Percentiles rank a stretch among this genome's conserved stretches.
Conservation (phyloP, 1,284 basidiomycete species). For the Rhodotorula sp. region DNA sequence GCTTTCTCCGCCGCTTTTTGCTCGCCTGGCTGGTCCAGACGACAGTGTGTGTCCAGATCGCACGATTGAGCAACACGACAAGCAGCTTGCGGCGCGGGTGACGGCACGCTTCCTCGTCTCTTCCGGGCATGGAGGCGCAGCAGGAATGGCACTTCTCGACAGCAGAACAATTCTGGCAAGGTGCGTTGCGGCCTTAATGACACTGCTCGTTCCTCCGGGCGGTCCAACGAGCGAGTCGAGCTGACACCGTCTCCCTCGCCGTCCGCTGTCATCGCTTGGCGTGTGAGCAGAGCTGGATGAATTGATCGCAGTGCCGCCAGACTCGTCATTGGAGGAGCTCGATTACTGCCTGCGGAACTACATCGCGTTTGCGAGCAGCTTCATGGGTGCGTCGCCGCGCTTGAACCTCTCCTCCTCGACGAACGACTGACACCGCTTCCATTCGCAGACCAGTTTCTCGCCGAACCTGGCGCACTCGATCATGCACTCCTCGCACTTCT, state of each 20-base stretch:
- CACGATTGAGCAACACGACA: neutral
- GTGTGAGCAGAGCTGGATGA: slow-evolving; percentile 71
- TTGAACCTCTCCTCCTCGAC: neutral
- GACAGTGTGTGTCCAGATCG: neutral
- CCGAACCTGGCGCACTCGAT: slow-evolving; percentile 72
- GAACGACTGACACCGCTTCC: neutral
- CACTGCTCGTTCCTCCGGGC: neutral
- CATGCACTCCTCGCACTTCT: slow-evolving; percentile 72
- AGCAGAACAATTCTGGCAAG: slow-evolving; percentile 41
- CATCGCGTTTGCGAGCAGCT: slow-evolving; percentile 71
- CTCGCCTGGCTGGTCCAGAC: neutral
- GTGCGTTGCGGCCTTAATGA: slow-evolving; percentile 9
- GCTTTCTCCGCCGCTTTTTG: neutral
- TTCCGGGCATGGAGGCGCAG: slow-evolving; percentile 17
- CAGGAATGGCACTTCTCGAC: slow-evolving; percentile 35
- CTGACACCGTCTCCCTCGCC: neutral
- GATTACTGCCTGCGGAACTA: slow-evolving; percentile 75
- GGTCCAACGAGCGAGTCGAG: neutral
- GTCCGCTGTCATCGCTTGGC: slow-evolving; percentile 3
- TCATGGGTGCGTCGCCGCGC: slow-evolving; percentile 48
- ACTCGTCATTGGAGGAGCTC: slow-evolving; percentile 66
- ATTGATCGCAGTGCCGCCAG: slow-evolving; percentile 64
- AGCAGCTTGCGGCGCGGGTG: neutral
- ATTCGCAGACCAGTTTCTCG: slow-evolving; percentile 58
- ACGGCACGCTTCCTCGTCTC: neutral